These are phyloP conservation scores for Rusavskia elegans DNA, from an alignment of 495 filamentous ascomycete species.

Conservation along the genomic window DNA sequence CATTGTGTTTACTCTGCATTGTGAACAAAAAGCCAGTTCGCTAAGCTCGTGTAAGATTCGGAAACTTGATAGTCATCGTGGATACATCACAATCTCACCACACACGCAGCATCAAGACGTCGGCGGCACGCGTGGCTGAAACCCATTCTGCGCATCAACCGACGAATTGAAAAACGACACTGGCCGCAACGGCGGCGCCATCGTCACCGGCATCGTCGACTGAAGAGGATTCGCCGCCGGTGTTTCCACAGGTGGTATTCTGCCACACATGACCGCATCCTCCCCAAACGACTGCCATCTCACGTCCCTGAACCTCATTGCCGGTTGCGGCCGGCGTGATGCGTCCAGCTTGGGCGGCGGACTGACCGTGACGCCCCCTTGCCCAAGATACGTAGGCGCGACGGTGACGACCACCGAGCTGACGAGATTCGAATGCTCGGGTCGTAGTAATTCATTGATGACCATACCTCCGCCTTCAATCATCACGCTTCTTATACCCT, in stretches of 20 bases:
- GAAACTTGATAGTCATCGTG: background rate
- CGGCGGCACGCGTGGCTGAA: background rate
- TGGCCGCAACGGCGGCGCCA: background rate
- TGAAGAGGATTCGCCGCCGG: no score
- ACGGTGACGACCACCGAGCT: conserved; percentile 67
- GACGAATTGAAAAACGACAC: background rate
- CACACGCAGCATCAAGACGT: background rate
- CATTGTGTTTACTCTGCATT: no score
- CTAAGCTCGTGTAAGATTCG: no score
- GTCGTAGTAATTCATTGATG: conserved; percentile 54
- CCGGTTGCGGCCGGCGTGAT: conserved; percentile 35
- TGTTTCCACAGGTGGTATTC: conserved; percentile 16
- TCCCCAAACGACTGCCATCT: conserved; percentile 56
- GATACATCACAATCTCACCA: background rate
- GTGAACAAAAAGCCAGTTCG: no score
- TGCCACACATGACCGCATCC: conserved; percentile 63
- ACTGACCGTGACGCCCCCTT: conserved; percentile 57
- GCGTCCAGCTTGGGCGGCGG: conserved; percentile 35
- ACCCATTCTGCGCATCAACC: background rate
- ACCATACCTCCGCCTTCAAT: conserved; percentile 71
- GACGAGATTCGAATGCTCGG: conserved; percentile 45
- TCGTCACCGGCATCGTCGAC: no score
- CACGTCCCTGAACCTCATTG: conserved; percentile 46
- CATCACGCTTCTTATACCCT: conserved; percentile 68
- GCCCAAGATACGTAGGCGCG: conserved; percentile 69